Conservation (phyloP, 2,329 filamentous ascomycete genomes). For the Alternaria triticina region DNA sequence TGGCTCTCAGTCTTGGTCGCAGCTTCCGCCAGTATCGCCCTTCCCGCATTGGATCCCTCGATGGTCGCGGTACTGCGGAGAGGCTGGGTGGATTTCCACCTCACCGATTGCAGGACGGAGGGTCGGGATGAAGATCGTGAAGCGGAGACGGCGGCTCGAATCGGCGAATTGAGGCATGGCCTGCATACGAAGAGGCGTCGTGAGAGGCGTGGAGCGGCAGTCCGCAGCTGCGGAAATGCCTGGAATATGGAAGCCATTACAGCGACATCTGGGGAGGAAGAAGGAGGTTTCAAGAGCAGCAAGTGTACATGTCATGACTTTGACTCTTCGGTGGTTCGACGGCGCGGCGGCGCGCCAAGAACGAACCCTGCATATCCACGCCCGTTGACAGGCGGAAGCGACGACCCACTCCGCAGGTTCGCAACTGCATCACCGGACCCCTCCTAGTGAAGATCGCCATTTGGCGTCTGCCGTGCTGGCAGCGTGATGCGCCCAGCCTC, state of each 20-base stretch:
- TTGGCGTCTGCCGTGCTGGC: constrained; percentile 12
- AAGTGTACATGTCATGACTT: constrained; percentile 12
- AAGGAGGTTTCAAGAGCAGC: background rate
- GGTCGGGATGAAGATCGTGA: constrained; percentile 27
- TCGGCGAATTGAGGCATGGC: constrained; percentile 39
- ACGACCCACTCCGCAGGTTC: constrained; percentile 13
- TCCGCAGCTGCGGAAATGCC: constrained; percentile 46
- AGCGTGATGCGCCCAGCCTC: constrained; percentile 13
- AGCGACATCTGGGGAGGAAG: constrained; percentile 5
- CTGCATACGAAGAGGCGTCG: constrained; percentile 44
- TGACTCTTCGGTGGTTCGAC: constrained; percentile 17
- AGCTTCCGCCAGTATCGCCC: constrained; percentile 18
- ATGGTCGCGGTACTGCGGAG: constrained; percentile 32
- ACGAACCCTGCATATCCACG: constrained; percentile 15
- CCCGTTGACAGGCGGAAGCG: constrained; percentile 19
- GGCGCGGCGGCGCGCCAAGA: constrained; percentile 8
- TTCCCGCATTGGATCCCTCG: constrained; percentile 18
- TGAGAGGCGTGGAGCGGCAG: constrained; percentile 47
- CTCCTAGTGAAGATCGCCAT: constrained; percentile 16
- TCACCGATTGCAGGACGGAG: constrained; percentile 37
- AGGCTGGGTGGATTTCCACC: constrained; percentile 45
- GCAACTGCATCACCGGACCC: constrained; percentile 22
- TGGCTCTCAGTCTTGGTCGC: constrained; percentile 14
- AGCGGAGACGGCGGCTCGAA: constrained; percentile 26
- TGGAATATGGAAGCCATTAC: constrained; percentile 47